Evolutionary conservation across 306 rosid species (phyloP).

Genomic region (Cicer pinnatifidum): DNA sequence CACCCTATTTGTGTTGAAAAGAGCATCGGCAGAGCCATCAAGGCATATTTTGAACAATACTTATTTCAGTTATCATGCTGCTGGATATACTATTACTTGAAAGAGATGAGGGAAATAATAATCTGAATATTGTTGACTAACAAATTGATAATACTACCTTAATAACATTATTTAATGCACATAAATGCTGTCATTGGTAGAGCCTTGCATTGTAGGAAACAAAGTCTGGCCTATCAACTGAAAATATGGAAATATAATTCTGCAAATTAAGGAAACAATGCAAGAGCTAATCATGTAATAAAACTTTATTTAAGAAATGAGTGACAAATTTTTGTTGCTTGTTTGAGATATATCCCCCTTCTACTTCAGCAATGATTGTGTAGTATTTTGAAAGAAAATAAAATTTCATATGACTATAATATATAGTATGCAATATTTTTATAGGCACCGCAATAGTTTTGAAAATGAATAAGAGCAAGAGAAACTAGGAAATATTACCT

Average conservation of each 20-base stretch:
- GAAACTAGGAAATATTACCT: neutral
- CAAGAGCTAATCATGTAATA: neutral
- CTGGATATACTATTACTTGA: neutral
- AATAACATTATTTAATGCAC: neutral
- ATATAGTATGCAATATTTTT: constrained; percentile 3
- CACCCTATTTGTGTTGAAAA: neutral
- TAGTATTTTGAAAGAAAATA: constrained; percentile 24
- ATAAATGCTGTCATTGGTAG: neutral
- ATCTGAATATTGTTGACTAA: neutral
- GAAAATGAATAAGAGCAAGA: constrained; percentile 26
- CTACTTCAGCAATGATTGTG: neutral
- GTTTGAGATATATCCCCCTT: neutral
- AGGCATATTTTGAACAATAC: neutral
- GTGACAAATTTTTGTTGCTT: neutral
- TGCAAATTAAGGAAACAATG: neutral
- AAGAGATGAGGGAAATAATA: neutral
- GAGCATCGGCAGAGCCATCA: neutral
- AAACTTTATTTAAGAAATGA: neutral
- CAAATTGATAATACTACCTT: neutral
- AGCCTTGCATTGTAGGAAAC: neutral
- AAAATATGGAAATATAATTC: neutral
- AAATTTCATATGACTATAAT: constrained; percentile 1
- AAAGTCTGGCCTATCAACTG: neutral
- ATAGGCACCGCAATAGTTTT: constrained; percentile 7
- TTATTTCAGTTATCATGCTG: constrained; percentile 9